Base-by-base conservation (phyloP, 768 basidiomycete genomes). In the Lepiota brunneoincarnata region DNA sequence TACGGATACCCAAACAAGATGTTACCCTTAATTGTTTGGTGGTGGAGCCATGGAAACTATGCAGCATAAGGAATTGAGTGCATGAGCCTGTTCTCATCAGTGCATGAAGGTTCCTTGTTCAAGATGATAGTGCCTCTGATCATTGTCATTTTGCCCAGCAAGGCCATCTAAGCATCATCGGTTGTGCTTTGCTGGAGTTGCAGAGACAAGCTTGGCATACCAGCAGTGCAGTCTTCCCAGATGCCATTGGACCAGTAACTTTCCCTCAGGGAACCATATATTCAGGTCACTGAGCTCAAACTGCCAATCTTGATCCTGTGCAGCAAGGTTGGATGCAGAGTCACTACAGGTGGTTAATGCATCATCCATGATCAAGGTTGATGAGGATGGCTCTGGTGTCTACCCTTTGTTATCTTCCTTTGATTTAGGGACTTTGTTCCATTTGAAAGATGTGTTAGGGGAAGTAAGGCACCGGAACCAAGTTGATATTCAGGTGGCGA, bases 191-290 rank as follows among this genome's bases (percentile, higher is more conserved):
- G 40, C 18, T 18, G 4, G 46, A 20, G 4, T 50, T 2, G 11
- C 46, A 39, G 18, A 24, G 21, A 49, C 34, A 50, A 37, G 37
- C 12, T 20, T 7, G 2, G 67, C 81, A 35, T 59, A 85, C 85
- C 49, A 93, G 74, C 1, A 92, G 67, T 0, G 91, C 89, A 0
- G 87, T 90, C 72, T 94, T 94, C 1, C 91, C 91, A 38, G 83
- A 83, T 4, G 89, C 91, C 4, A 89, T 92, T 0, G 90, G 88
- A 1, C 87, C 88, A 18, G 86, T 86, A 49, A 69, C 65, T 83
- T 65, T 9, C 86, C 83, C 34, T 85, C 77, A 0, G 92, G 91
- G 72, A 94, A 93, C 42, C 72, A 63, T 28, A 94, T 71, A 26
- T 75, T 73, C 34, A 93, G 72, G 63, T 93, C 85, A 49, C 68